Evolutionary conservation across 352 stramenopile genomes (phyloP).

Genomic region (Pythium aphanidermatum): DNA sequence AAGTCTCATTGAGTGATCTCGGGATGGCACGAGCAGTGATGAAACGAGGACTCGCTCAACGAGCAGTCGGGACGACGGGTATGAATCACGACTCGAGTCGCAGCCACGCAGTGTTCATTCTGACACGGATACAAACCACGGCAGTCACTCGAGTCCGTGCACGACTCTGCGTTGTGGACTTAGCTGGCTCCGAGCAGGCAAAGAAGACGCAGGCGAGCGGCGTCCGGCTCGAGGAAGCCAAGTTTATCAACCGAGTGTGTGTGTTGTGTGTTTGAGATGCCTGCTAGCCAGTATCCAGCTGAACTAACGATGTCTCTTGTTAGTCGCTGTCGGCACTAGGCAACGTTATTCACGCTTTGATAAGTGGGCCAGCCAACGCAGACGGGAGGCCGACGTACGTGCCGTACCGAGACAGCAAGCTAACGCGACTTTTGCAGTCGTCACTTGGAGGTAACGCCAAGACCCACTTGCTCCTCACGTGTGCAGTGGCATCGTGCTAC

Average conservation of each 20-base stretch:
- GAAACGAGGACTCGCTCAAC: slow-evolving; percentile 27
- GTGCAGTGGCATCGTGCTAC: slow-evolving; percentile 29
- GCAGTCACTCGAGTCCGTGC: slow-evolving; percentile 1
- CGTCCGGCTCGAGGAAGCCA: slow-evolving; percentile 57
- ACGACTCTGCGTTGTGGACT: slow-evolving; percentile 55
- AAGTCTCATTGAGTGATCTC: slow-evolving; percentile 31
- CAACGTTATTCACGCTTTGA: slow-evolving; percentile 66
- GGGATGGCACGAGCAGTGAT: slow-evolving; percentile 28
- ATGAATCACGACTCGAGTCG: slow-evolving; percentile 65
- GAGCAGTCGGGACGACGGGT: slow-evolving; percentile 35
- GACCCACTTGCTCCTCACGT: slow-evolving; percentile 78
- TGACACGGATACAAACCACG: slow-evolving; percentile 32
- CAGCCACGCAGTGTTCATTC: slow-evolving; percentile 62
- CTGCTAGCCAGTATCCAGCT: neutral
- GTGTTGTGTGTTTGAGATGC: neutral
- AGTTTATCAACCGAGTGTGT: slow-evolving; percentile 64
- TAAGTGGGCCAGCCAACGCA: too few relatives aligned
- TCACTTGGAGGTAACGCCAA: slow-evolving; percentile 86
- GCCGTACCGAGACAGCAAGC: slow-evolving; percentile 86
- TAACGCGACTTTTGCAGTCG: slow-evolving; percentile 84
- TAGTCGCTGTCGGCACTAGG: slow-evolving; percentile 67
- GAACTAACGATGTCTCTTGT: too few relatives aligned
- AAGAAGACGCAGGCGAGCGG: slow-evolving; percentile 48
- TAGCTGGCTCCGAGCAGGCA: slow-evolving; percentile 63
- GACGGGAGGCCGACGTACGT: slow-evolving; percentile 36